These are phyloP conservation scores for Aspergillus avenaceus DNA, from an alignment of 495 filamentous ascomycete genomes.

Conservation along the genomic window DNA sequence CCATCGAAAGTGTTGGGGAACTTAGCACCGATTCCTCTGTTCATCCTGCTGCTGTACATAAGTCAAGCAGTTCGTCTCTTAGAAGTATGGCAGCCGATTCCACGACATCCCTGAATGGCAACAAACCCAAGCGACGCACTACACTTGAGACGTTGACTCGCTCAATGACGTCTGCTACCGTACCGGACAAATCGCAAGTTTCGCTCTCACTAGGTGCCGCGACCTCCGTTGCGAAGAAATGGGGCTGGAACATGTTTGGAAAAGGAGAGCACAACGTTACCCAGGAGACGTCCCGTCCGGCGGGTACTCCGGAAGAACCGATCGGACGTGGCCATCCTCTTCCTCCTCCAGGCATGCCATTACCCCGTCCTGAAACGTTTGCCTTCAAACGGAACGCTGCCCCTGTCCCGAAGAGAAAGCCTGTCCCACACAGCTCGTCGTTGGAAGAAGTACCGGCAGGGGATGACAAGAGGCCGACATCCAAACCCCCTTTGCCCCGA, in stretches of 20 bases:
- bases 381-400: constrained; percentile 53
- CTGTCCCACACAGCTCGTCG: constrained; percentile 41
- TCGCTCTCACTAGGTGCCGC: constrained; percentile 64
- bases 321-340: constrained; percentile 64
- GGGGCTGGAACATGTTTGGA: constrained; percentile 71
- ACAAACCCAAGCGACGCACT: constrained; percentile 29
- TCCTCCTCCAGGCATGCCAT: constrained; percentile 53
- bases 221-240: constrained; percentile 77
- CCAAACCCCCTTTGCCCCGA: constrained; percentile 29
- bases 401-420: constrained; percentile 58
- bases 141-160: constrained; percentile 41
- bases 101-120: constrained; percentile 24
- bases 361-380: constrained; percentile 71
- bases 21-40: constrained; percentile 8
- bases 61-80: constrained; percentile 21
- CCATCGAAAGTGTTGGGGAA: constrained; percentile 25
- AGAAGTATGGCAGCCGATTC: constrained; percentile 30
- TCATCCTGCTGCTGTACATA: constrained; percentile 26
- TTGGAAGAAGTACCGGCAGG: constrained; percentile 23
- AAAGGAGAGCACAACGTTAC: constrained; percentile 40
- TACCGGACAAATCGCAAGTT: constrained; percentile 29
- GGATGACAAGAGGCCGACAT: constrained; percentile 20
- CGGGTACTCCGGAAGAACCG: constrained; percentile 57
- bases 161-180: constrained; percentile 25
- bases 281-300: constrained; percentile 34